Evolutionary conservation across 1,284 basidiomycete species (phyloP), one percentile per base, ranked within the genome.

Genomic region (Porodaedalea pini): DNA sequence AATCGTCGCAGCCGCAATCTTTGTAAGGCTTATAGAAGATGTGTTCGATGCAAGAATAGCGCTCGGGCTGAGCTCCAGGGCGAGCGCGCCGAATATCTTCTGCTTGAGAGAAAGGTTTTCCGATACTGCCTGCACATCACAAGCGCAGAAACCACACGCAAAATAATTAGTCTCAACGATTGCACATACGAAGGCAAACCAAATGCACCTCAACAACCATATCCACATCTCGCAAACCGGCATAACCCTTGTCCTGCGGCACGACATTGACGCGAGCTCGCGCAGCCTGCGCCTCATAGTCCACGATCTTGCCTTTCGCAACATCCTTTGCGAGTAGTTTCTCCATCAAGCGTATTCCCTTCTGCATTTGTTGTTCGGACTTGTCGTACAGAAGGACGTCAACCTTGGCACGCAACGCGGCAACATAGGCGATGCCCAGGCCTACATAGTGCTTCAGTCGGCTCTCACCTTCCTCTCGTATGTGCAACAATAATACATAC

Each of bases 1-100:
- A 25, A 90, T 75, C 1, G 89, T 86, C 21, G 89, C 77, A 6
- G 88, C 86, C 0, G 96, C 94, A 58, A 98, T 91, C 73, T 95
- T 94, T 23, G 94, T 94, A 49, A 99, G 86, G 63, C 90, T 93
- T 64, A 98, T 97, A 10, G 92, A 94, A 54, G 91, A 94, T 2
- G 95, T 99, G 69, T 99, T 98, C 51, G 87, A 86, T 0, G 94
- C 95, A 25, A 99, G 77, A 55, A 98, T 94, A 2, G 92, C 83
- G 31, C 82, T 78, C 0, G 87, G 83, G 15, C 83, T 79, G 51
- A 94, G 71, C 60, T 85, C 80, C 44, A 78, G 77, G 17, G 88
- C 83, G 15, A 98, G 80, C 3, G 78, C 75, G 4, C 77, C 73
- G 73, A 98, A 97, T 61, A 98, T 84, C 10, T 76, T 75, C 62